These are phyloP conservation scores for Podospora conica DNA, from an alignment of 495 filamentous ascomycete genomes.

Conservation along the genomic window DNA sequence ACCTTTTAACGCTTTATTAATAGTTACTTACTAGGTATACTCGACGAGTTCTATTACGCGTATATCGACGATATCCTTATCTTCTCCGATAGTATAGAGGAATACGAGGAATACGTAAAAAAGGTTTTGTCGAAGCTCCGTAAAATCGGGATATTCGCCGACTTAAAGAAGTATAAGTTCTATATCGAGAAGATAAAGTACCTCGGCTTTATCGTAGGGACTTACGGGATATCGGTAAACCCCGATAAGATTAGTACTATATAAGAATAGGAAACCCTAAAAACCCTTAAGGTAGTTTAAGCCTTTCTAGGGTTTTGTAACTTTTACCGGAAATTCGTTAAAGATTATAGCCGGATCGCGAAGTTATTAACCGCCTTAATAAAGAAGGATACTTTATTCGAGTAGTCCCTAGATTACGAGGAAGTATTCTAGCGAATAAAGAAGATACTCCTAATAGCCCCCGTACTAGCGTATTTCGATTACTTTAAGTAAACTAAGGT, in stretches of 20 bases:
- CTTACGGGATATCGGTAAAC: not conserved
- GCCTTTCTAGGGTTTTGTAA: conserved; percentile 10
- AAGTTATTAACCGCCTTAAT: conserved; percentile 1
- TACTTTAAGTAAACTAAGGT: too few species aligned
- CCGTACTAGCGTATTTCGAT: too few species aligned
- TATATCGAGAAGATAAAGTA: conserved; percentile 12
- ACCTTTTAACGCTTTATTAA: too few species aligned
- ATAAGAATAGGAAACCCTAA: not conserved
- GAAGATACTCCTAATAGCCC: too few species aligned
- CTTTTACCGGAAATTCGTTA: conserved; percentile 10
- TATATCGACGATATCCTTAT: conserved; percentile 12
- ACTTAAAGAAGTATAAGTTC: conserved; percentile 30
- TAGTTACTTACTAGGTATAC: conserved; percentile 36
- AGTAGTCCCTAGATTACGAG: too few species aligned
- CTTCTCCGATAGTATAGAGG: not conserved
- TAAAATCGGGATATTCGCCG: conserved; percentile 16
- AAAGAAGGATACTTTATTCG: not conserved
- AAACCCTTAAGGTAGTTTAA: not conserved
- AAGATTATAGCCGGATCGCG: not conserved
- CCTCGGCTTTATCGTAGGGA: too few species aligned
- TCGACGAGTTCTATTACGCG: too few species aligned
- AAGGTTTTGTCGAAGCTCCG: conserved; percentile 10
- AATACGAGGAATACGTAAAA: not conserved
- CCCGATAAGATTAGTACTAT: not conserved
- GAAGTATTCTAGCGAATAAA: too few species aligned